Evolutionary conservation across 208 protist species (phyloP), one percentile per base, ranked within the genome.

Genomic region (Strigomonas galati): DNA sequence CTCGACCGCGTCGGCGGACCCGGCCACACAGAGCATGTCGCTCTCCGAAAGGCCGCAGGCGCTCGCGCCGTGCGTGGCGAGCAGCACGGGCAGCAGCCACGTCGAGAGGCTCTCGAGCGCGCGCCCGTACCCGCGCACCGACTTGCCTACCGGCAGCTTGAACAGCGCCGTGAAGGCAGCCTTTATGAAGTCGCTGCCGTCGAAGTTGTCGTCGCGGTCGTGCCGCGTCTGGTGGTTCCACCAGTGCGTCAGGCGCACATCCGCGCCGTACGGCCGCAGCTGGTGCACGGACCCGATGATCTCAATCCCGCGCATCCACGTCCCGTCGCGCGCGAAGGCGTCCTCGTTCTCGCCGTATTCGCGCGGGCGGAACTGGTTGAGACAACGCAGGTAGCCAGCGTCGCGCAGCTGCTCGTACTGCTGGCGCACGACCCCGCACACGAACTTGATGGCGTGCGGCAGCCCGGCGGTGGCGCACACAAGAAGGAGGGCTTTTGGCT

Each of bases 241-340:
- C 86, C 76, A 87, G 44, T 51, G 40, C 82, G 89, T 89, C 21
- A 92, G 69, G 1, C 58, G 54, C 12, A 80, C 66, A 46, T 92
- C 86, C 6, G 81, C 86, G n/a, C 67, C 82, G 61, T 89, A 87
- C 14, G 82, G 86, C 0, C 86, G 86, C 27, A 92, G 79, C 56
- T 87, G 79, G 27, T 76, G 82, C 32, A 89, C 57, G 30, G 76
- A 71, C 15, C 75, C 74, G 43, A 89, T 75, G 46, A 92, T 92
- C 61, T 92, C 86, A 49, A 89, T 69, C 31, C 86, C 86, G 14
- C 81, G 77, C 61, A 92, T 78, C 40, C 72, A 71, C 71, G 49
- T 68, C 67, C 88, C 88, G 65, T 87, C 86, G 57, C 67, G 73
- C 62, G 81, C 79, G 74, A 87, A 75, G 21, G 71, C 73, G 57